Conservation (phyloP, 768 basidiomycete species). For the Auricularia auricula-judae region DNA sequence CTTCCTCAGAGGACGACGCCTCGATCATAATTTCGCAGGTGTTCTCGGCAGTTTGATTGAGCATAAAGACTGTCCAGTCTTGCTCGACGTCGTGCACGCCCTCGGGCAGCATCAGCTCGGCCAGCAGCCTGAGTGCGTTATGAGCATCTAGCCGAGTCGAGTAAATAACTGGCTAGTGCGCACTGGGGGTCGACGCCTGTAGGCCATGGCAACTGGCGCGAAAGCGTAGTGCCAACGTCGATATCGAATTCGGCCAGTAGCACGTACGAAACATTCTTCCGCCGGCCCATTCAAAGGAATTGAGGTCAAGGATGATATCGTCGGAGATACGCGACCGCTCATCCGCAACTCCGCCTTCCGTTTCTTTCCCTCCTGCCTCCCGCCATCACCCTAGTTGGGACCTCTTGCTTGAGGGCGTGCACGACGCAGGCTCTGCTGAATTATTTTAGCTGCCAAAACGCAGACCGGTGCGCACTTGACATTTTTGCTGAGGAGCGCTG, state of each 20-base stretch:
- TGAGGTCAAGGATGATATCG: no score
- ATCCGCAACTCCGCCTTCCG: no score
- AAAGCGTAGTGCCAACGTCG: slow-evolving; percentile 82
- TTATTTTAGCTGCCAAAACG: no score
- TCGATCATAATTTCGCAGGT: slow-evolving; percentile 70
- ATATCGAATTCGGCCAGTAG: slow-evolving; percentile 99
- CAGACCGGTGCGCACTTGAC: no score
- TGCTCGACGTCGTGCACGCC: slow-evolving; percentile 90
- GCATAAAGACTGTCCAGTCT: slow-evolving; percentile 98
- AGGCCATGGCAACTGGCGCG: slow-evolving; percentile 93
- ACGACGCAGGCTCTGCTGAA: no score
- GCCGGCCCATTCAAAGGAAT: not conserved
- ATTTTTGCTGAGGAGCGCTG: no score
- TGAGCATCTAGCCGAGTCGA: not conserved
- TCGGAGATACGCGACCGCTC: no score
- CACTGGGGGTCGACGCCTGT: slow-evolving; percentile 86
- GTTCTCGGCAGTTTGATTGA: slow-evolving; percentile 88
- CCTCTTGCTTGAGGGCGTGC: no score
- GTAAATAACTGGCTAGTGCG: slow-evolving; percentile 14
- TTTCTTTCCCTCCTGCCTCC: no score
- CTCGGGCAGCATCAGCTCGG: slow-evolving; percentile 97
- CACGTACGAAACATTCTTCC: slow-evolving; percentile 54
- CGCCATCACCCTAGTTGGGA: no score
- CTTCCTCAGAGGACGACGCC: slow-evolving; percentile 10
- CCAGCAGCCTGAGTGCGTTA: slow-evolving; percentile 52